Evolutionary conservation across 306 rosid species (phyloP), one percentile per base, ranked within the genome.

Genomic region (Citrullus mucosospermus): DNA sequence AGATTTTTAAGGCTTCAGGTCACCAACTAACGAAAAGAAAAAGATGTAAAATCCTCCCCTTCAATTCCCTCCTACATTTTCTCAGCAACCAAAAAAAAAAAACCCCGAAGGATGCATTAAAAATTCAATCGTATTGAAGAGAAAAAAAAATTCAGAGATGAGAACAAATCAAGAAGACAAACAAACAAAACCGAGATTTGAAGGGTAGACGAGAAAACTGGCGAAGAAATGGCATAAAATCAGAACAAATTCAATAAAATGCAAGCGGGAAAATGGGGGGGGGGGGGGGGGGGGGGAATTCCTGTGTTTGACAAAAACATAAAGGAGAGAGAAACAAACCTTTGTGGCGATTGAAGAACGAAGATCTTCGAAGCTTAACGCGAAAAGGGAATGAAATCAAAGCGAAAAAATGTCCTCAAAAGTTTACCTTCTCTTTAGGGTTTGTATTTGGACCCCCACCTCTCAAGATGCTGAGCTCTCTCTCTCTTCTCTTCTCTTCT

Each of bases 321-420:
- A 36, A 38, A 12, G 38, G 53, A 38, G 48, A 55, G 30, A 41
- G 17, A 61, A 16, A 16, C 73, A 50, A 38, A 62, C 80, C 80
- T 78, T 30, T 46, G 32, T 60, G 60, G 61, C 71, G 73, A 78
- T 18, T 15, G 74, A 78, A 62, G 74, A 62, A 58, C 14, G 58
- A 62, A 44, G 80, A 78, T 78, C 80, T 78, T 62, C 12, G 80
- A 62, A 61, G 36, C 57, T 63, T 51, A 44, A 62, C 18, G 55
- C 70, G 60, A 78, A 78, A 44, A 43, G 44, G 28, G 25, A 43
- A 62, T 48, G 59, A 43, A 62, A 61, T 62, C 60, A 30, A 60
- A 43, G 57, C 34, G 67, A 22, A 36, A 66, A 55, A 53, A 76
- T 39, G 39, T 25, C n/a, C 3, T 56, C 14, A 25, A 5, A 75